phyloP scores from a whole-genome alignment of 306 rosid genomes.

The Inga laurina region DNA sequence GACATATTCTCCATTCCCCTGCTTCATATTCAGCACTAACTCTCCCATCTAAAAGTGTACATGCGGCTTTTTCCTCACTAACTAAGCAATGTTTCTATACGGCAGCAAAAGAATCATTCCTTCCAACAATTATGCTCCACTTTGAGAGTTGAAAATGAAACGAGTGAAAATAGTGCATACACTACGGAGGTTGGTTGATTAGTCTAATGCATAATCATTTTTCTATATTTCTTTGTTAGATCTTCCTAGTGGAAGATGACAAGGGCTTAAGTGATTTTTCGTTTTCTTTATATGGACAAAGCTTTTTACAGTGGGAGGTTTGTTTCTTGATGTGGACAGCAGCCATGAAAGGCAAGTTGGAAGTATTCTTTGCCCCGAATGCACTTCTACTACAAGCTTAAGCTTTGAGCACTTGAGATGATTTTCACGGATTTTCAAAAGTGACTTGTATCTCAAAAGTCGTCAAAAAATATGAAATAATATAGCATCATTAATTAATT shows the following conservation, averaged over 20 bases:
- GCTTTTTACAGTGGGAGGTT: neutral
- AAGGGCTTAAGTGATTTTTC: conserved; percentile 2
- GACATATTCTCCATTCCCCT: conserved; percentile 42
- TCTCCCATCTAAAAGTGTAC: conserved; percentile 24
- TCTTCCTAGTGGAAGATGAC: conserved; percentile 30
- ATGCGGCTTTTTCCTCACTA: conserved; percentile 33
- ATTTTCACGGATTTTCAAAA: conserved; percentile 45
- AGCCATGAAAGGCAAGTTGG: conserved; percentile 8
- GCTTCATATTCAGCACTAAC: conserved; percentile 29
- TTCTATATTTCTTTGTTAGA: conserved; percentile 11
- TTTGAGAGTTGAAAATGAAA: conserved; percentile 37
- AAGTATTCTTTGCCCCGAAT: conserved; percentile 9
- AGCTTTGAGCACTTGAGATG: conserved; percentile 53
- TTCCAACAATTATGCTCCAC: conserved; percentile 38
- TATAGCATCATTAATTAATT: conserved; percentile 5
- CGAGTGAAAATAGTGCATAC: conserved; percentile 38
- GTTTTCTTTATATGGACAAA: neutral
- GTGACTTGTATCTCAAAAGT: conserved; percentile 43
- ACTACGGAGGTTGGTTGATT: conserved; percentile 21
- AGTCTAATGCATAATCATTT: neutral
- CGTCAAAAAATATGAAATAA: conserved; percentile 47
- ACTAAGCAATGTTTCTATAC: conserved; percentile 26
- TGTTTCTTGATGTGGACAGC: neutral
- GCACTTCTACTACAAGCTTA: conserved; percentile 48
- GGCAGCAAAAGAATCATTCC: conserved; percentile 20